Evolutionary conservation across 495 filamentous ascomycete genomes (phyloP), one percentile per base, ranked within the genome.

Genomic region (Xylaria castorea): DNA sequence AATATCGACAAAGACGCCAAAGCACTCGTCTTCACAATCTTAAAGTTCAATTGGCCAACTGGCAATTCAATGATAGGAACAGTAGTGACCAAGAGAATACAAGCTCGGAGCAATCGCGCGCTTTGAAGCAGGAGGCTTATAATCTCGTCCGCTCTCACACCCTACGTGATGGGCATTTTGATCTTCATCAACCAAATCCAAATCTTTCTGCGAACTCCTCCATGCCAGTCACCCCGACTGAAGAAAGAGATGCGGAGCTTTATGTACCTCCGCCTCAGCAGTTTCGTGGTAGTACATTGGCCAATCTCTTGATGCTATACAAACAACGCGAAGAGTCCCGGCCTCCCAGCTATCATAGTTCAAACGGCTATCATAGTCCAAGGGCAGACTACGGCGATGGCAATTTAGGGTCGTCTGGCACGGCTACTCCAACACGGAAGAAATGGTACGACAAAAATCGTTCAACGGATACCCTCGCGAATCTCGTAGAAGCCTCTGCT

Each of bases 271-370:
- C 85, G 18, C 94, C 93, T 4, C 78, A 86, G 8, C 87, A 91
- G 62, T 96, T 92, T 78, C 91, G 90, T 57, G 89, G 90, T 48
- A 93, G 95, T 38, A 88, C 97, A 57, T 84, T 98, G 9, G 90
- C 91, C 6, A 92, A 89, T 9, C 82, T 98, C 3, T 83, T 97
- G 67, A 97, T 93, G 79, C 86, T 97, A 14, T 92, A 95, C 75
- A 87, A 84, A 75, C 74, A 77, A 50, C 57, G 71, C 50, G 63
- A 84, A 63, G 73, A 80, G 69, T 8, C 73, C 73, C 38, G 71
- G 27, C 76, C 76, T 48, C 71, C 73, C 38, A 78, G 68, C 46
- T 79, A 80, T 64, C 73, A 61, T 73, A 34, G 58, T 14, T 34
- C 58, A 20, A 22, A 8, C 22, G 58, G 58, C 58, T n/a, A 22